Conservation (phyloP, 208 protist genomes). For the Wallacemonas sp. region DNA sequence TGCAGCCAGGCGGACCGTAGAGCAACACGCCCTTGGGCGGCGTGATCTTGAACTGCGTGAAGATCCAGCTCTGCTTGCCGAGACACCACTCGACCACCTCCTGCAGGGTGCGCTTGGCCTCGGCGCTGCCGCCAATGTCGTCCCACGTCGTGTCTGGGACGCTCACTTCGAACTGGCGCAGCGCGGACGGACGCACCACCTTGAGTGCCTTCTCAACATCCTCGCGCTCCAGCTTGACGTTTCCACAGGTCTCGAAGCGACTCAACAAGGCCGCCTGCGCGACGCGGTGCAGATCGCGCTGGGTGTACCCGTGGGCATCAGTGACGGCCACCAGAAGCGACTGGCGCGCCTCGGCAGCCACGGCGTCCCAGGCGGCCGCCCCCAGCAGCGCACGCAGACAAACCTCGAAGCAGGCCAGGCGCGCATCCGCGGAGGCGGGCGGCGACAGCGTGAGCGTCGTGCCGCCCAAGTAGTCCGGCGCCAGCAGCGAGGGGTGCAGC, state of each 20-base stretch:
- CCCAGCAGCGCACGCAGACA: slow-evolving; percentile 17
- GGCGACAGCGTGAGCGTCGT: slow-evolving; percentile 18
- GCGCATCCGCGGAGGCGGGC: slow-evolving; percentile 26
- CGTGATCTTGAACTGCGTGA: slow-evolving; percentile 91
- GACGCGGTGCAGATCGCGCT: slow-evolving; percentile 54
- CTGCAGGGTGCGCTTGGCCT: slow-evolving; percentile 88
- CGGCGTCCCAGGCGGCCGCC: background rate
- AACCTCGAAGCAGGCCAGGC: slow-evolving; percentile 23
- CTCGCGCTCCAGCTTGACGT: slow-evolving; percentile 16
- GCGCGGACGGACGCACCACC: slow-evolving; percentile 53
- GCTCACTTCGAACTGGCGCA: slow-evolving; percentile 72
- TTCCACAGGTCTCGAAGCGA: slow-evolving; percentile 32
- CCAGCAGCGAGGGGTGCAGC: slow-evolving; percentile 31
- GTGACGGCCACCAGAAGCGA: slow-evolving; percentile 34
- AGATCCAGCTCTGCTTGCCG: slow-evolving; percentile 86
- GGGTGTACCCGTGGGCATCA: slow-evolving; percentile 59
- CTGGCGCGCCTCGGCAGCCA: slow-evolving; percentile 8
- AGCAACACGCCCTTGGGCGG: slow-evolving; percentile 96
- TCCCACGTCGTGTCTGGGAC: slow-evolving; percentile 90
- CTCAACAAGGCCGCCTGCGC: slow-evolving; percentile 38
- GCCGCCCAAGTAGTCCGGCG: slow-evolving; percentile 19
- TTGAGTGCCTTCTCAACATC: slow-evolving; percentile 33
- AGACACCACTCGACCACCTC: slow-evolving; percentile 94
- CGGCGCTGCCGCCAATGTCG: slow-evolving; percentile 95
- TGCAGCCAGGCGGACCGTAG: slow-evolving; percentile 98